These are phyloP conservation scores for Dunaliella sp. DNA, from an alignment of 139 green algal genomes.

Conservation along the genomic window DNA sequence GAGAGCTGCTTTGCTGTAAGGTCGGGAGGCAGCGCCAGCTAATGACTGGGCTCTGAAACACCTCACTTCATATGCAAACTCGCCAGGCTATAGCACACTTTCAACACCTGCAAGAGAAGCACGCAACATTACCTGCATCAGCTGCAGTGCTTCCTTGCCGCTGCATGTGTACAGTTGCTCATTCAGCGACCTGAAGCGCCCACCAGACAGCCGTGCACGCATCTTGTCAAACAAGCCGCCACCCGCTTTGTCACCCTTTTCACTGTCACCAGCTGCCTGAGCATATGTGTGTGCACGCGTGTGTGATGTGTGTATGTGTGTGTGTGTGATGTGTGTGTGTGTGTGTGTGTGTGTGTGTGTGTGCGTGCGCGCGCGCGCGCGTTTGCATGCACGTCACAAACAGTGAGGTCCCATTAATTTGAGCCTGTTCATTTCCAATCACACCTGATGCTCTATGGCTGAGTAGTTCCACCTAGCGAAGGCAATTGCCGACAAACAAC, in stretches of 20 bases:
- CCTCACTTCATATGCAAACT: no score
- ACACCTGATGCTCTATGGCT: no score
- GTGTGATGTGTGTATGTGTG: not conserved
- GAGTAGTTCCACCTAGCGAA: no score
- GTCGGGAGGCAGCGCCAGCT: no score
- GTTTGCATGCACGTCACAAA: conserved; percentile 5
- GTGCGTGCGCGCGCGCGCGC: not conserved
- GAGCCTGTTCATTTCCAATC: no score
- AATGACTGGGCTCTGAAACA: no score
- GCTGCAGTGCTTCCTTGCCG: conserved; percentile 52
- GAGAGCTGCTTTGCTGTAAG: no score
- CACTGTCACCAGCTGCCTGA: conserved; percentile 1
- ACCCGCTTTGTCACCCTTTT: not conserved
- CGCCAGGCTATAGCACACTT: not conserved
- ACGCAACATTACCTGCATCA: conserved; percentile 56
- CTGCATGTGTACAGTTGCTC: conserved; percentile 91
- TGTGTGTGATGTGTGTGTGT: not conserved
- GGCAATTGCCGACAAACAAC: no score
- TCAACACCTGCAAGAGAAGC: not conserved
- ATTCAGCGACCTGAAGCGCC: conserved; percentile 91
- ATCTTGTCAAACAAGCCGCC: conserved; percentile 68
- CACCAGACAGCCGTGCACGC: conserved; percentile 65
- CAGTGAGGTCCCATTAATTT: no score
- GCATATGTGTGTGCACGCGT: not conserved
- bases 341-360: not conserved